phyloP scores from a whole-genome alignment of 176 grass and related monocot species.

The bread wheat (Triticum aestivum) region IWGSC_CS_RefSeq_v2.1 NC_057798.1:29462755-29463254 shows the following conservation, averaged over 20 bases:
- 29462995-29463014: neutral
- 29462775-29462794: too few relatives aligned
- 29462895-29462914: too few relatives aligned
- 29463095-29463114: neutral
- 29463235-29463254: neutral
- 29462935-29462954: too few relatives aligned
- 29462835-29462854: too few relatives aligned
- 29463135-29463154: neutral
- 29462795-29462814: too few relatives aligned
- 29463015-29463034: neutral
- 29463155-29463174: slow-evolving; percentile 86
- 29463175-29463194: slow-evolving; percentile 72
- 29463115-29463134: neutral
- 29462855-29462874: too few relatives aligned
- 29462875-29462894: too few relatives aligned
- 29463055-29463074: too few relatives aligned
- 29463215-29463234: neutral
- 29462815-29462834: too few relatives aligned
- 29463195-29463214: slow-evolving; percentile 40
- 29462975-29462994: neutral
- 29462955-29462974: neutral
- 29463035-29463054: too few relatives aligned
- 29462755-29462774: too few relatives aligned
- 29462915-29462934: too few relatives aligned
- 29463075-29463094: neutral